phyloP scores from a whole-genome alignment of 768 basidiomycete genomes.

The Leucocoprinus sp. region DNA sequence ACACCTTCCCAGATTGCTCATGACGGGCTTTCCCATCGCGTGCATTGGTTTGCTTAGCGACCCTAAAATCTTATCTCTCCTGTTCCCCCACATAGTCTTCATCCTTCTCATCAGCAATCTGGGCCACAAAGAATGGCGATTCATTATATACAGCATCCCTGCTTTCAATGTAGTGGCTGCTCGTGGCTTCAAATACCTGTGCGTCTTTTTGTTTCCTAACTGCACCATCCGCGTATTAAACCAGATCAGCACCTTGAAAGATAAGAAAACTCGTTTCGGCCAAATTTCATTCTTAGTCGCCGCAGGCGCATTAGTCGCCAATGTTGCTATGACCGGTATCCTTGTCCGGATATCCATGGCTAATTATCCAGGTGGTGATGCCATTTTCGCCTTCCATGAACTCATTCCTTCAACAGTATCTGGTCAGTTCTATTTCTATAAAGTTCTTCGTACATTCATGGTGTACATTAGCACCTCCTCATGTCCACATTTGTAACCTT shows the following conservation, averaged over 20 bases:
- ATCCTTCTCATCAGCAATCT: constrained; percentile 62
- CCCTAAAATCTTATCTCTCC: constrained; percentile 38
- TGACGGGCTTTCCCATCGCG: constrained; percentile 55
- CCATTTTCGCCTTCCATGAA: constrained; percentile 55
- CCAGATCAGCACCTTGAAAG: constrained; percentile 31
- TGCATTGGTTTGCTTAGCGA: constrained; percentile 44
- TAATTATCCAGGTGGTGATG: constrained; percentile 89
- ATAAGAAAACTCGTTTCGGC: constrained; percentile 41
- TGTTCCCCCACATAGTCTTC: constrained; percentile 45
- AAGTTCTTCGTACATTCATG: background rate
- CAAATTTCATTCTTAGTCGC: constrained; percentile 38
- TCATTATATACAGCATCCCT: constrained; percentile 83
- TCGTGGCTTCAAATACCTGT: constrained; percentile 57
- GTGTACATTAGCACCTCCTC: constrained; percentile 18
- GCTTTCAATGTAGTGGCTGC: constrained; percentile 76
- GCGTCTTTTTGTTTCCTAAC: constrained; percentile 19
- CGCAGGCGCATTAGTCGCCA: constrained; percentile 40
- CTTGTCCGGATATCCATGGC: constrained; percentile 48
- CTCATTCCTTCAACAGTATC: constrained; percentile 25
- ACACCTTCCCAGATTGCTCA: constrained; percentile 71
- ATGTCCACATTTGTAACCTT: constrained; percentile 77
- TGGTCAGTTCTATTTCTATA: constrained; percentile 10
- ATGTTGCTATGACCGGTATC: constrained; percentile 44
- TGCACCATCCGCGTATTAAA: background rate
- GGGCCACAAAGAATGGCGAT: constrained; percentile 97